phyloP scores from a whole-genome alignment of 495 filamentous ascomycete genomes.

The Cladorrhinum samala region DNA sequence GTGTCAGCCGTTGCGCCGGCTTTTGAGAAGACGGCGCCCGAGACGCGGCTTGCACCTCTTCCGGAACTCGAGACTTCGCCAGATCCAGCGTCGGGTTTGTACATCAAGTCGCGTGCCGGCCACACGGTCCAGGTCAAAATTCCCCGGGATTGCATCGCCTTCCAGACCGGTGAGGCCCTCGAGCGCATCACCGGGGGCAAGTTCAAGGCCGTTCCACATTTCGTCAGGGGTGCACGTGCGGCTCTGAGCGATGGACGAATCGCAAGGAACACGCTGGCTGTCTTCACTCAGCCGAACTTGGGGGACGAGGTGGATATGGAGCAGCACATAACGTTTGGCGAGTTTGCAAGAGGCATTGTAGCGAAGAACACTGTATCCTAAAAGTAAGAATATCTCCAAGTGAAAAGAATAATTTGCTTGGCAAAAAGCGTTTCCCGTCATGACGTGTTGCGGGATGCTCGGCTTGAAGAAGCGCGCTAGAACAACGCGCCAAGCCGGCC shows the following conservation, averaged over 20 bases:
- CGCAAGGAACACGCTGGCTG: constrained; percentile 88
- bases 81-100: constrained; percentile 78
- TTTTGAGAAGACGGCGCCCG: constrained; percentile 17
- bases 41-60: constrained; percentile 41
- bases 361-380: constrained; percentile 62
- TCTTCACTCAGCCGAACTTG: constrained; percentile 96
- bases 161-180: constrained; percentile 91
- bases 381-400: no score
- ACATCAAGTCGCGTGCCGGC: constrained; percentile 80
- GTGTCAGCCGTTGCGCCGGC: constrained; percentile 30
- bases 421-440: background rate
- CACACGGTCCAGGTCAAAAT: constrained; percentile 80
- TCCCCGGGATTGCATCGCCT: constrained; percentile 82
- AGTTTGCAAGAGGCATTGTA: constrained; percentile 81
- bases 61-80: constrained; percentile 67
- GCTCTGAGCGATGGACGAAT: constrained; percentile 44
- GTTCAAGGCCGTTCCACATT: constrained; percentile 94
- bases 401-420: background rate
- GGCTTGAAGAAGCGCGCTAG: constrained; percentile 3
- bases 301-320: constrained; percentile 74
- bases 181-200: constrained; percentile 81
- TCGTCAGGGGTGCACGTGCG: constrained; percentile 66
- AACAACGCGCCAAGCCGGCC: background rate
- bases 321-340: constrained; percentile 69
- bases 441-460: background rate